Conservation (phyloP, 164 flowering plant species). For the Piper betle region DNA sequence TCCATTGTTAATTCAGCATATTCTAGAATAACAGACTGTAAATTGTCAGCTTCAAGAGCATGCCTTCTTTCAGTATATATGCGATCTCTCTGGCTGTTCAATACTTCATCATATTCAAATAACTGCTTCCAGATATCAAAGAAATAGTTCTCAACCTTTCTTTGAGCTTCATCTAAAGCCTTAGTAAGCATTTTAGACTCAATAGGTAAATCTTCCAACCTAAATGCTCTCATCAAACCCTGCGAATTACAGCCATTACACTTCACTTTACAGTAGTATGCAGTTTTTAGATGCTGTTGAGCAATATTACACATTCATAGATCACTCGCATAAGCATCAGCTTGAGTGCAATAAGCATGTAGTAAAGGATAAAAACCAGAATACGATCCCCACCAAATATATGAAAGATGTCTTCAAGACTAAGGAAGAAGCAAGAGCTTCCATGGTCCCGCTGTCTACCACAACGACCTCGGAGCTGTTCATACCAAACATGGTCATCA, state of each 20-base stretch:
- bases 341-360: neutral
- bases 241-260: conserved; percentile 12
- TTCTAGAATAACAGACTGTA: conserved; percentile 77
- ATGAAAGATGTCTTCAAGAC: conserved; percentile 96
- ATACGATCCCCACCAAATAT: conserved; percentile 94
- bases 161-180: conserved; percentile 96
- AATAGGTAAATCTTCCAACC: conserved; percentile 95
- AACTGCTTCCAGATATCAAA: conserved; percentile 93
- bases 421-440: conserved; percentile 88
- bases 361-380: conserved; percentile 38
- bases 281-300: neutral
- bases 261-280: too few species aligned
- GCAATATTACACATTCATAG: neutral
- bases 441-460: conserved; percentile 99
- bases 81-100: conserved; percentile 98
- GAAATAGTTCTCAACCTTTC: conserved; percentile 96
- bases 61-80: conserved; percentile 93
- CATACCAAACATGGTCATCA: conserved; percentile 5
- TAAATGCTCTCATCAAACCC: conserved; percentile 98
- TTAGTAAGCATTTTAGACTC: conserved; percentile 94
- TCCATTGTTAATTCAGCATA: conserved; percentile 98
- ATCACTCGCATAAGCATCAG: too few species aligned
- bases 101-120: conserved; percentile 92
- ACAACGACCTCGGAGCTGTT: conserved; percentile 90
- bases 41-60: conserved; percentile 77